Evolutionary conservation across 805 yeast species (phyloP), one percentile per base, ranked within the genome.

Genomic region (Pichia insulana): DNA sequence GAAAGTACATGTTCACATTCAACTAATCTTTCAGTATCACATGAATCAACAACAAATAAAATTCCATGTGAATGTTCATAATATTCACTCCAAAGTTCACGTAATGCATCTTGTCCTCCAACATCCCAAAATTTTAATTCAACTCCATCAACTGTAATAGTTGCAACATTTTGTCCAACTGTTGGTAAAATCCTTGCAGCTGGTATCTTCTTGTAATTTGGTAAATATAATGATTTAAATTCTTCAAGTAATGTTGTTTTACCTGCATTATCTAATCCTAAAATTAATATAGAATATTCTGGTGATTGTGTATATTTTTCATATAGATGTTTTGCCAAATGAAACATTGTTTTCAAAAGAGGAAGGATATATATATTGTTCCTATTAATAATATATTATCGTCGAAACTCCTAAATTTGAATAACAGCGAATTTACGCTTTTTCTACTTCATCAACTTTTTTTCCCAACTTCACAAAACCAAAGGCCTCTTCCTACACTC

Each of bases 241-340:
- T 78, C 73, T 57, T 83, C 92, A 19, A 82, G 58, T 45, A 82
- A 72, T 0, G 90, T 83, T 12, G 97, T 92, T 59, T 90, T 90
- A 1, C 98, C 98, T 0, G 97, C 96, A 66, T 90, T 89, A 61
- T 90, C 97, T 25, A 90, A 72, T 16, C 98, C 98, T 18, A 90
- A 68, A 30, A 90, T 84, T 37, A 90, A 70, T 3, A 84, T 74
- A 1, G 88, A 77, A 56, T 84, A 84, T 60, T 82, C 86, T 53
- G 79, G 84, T 49, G 69, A 70, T 45, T 70, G 67, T 37, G 79
- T 80, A 65, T 73, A 69, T 43, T 69, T 69, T 35, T 73, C 68
- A 50, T 80, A 80, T 2, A 83, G 54, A 2, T 86, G 78, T 50
- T 71, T 73, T 4, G 70, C 78, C 33, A 82, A 64, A 58, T 82